A percentile compares a stretch with the other conserved stretches of the same genome.
phyloP scores from a whole-genome alignment of 305 asterid species.

The Solanum hybrid region DNA sequence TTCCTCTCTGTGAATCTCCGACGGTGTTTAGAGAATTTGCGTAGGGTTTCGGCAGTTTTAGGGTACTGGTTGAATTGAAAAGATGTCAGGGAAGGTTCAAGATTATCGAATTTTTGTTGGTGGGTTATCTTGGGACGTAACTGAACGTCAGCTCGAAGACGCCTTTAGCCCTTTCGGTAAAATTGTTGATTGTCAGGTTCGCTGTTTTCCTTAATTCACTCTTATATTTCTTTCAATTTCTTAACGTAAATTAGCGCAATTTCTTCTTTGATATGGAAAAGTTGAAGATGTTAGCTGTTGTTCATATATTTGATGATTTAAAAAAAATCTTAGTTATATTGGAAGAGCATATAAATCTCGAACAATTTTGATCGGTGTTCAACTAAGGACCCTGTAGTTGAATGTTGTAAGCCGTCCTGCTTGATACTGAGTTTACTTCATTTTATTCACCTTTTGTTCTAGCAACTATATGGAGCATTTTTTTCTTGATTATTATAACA shows the following conservation, averaged over 20 bases:
- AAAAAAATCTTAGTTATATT: background rate
- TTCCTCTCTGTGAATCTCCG: background rate
- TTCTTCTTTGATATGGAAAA: background rate
- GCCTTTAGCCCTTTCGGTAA: constrained; percentile 82
- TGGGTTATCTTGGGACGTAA: constrained; percentile 75
- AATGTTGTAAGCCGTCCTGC: background rate
- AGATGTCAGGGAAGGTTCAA: constrained; percentile 72
- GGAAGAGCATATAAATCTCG: background rate
- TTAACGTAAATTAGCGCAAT: background rate
- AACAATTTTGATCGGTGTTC: background rate
- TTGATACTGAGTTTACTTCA: background rate
- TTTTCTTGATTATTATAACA: background rate
- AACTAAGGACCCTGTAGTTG: background rate
- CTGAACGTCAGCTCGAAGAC: constrained; percentile 85
- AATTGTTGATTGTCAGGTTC: constrained; percentile 78
- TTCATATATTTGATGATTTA: background rate
- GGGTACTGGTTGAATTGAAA: background rate
- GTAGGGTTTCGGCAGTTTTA: background rate
- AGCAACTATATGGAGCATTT: background rate
- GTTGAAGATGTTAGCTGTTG: background rate
- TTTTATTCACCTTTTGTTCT: background rate
- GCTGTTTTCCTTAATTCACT: background rate
- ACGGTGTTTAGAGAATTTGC: background rate
- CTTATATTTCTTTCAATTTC: background rate
- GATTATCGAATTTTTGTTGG: constrained; percentile 81